Evolutionary conservation across 31 red algal species (phyloP).

Genomic region (Asparagopsis taxiformis): DNA sequence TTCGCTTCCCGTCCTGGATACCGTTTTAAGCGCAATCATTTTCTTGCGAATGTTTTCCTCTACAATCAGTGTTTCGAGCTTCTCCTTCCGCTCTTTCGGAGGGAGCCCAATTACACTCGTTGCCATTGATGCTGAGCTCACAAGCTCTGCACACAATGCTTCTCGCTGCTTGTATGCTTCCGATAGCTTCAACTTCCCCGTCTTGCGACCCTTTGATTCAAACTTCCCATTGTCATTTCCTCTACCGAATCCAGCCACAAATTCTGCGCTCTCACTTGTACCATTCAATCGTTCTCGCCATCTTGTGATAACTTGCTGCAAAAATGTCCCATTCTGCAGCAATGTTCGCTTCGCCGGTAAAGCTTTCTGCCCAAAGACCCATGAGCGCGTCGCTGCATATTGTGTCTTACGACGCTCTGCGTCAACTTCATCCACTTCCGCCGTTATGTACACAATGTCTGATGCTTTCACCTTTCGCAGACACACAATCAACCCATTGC

Average conservation of each 20-base stretch:
- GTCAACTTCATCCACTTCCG: no score
- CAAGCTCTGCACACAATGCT: no score
- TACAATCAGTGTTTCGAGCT: not conserved
- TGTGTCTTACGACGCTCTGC: not conserved
- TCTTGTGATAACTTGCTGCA: conserved; percentile 6
- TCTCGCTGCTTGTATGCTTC: no score
- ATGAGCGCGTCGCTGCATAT: not conserved
- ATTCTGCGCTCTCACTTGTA: no score
- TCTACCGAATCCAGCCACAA: no score
- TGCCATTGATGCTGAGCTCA: no score
- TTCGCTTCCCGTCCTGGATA: conserved; percentile 22
- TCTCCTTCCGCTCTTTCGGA: not conserved
- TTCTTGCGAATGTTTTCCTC: conserved; percentile 17
- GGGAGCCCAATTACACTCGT: no score
- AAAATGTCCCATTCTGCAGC: not conserved
- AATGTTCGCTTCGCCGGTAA: not conserved
- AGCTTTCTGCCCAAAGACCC: not conserved
- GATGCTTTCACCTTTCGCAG: no score
- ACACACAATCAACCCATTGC: conserved; percentile 13
- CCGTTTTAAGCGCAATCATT: conserved; percentile 18
- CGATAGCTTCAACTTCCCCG: no score
- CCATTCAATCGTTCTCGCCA: not conserved
- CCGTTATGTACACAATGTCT: no score
- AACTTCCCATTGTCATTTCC: no score
- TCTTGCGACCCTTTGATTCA: no score